Evolutionary conservation across 129 eudicot genomes (phyloP).

Genomic region (Sambucus nigra): DNA sequence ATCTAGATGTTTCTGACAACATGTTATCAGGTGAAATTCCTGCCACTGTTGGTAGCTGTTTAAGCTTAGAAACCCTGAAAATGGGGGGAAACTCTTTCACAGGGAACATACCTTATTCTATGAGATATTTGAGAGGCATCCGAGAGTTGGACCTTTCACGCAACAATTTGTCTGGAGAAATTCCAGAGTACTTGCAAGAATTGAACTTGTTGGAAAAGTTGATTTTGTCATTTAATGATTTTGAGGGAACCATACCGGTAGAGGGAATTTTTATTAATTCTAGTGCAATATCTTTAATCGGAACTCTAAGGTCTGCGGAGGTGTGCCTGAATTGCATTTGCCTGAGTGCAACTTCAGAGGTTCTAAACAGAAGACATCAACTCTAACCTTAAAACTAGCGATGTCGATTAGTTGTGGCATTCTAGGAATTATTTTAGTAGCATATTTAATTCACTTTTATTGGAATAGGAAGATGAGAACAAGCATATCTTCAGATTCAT

Average conservation of each 20-base stretch:
- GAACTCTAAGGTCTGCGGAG: slow-evolving; percentile 21
- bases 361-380: background rate
- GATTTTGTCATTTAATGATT: slow-evolving; percentile 16
- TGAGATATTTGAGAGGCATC: slow-evolving; percentile 10
- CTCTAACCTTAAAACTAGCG: background rate
- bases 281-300: slow-evolving; percentile 13
- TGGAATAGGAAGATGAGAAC: background rate
- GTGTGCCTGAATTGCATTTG: slow-evolving; percentile 6
- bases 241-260: slow-evolving; percentile 18
- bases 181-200: slow-evolving; percentile 11
- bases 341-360: slow-evolving; percentile 7
- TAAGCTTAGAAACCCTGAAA: slow-evolving; percentile 1
- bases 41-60: slow-evolving; percentile 6
- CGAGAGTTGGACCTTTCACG: slow-evolving; percentile 10
- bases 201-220: slow-evolving; percentile 1
- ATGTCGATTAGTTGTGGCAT: slow-evolving; percentile 6
- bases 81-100: slow-evolving; percentile 12
- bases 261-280: slow-evolving; percentile 10
- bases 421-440: slow-evolving; percentile 1
- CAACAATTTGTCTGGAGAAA: slow-evolving; percentile 16
- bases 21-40: slow-evolving; percentile 19
- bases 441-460: background rate
- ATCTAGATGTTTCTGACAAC: slow-evolving; percentile 13
- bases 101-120: slow-evolving; percentile 8
- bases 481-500: background rate